phyloP scores from a whole-genome alignment of 2,329 filamentous ascomycete genomes.

The Epichloe typhina region DNA sequence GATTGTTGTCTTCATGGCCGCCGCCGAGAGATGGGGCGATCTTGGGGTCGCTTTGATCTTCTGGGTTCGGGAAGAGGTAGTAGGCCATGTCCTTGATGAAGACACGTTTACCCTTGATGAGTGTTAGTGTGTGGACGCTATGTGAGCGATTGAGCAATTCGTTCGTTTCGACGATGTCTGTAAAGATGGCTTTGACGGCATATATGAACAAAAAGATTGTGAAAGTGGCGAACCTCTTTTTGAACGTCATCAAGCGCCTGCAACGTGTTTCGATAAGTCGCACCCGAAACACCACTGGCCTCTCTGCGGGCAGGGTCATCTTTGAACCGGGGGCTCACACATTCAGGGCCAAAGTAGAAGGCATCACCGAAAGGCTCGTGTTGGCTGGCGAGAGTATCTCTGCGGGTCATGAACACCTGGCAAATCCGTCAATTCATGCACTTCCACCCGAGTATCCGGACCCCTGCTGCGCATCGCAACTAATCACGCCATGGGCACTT shows the following conservation, averaged over 20 bases:
- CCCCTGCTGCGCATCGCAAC: neutral
- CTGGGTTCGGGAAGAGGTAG: conserved; percentile 70
- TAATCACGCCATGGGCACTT: neutral
- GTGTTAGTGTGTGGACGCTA: no score
- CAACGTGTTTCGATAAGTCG: conserved; percentile 66
- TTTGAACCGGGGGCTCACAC: conserved; percentile 64
- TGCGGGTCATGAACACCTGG: conserved; percentile 92
- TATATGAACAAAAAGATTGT: no score
- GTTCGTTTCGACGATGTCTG: no score
- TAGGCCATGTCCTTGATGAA: conserved; percentile 98
- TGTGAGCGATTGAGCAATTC: neutral
- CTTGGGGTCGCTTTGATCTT: conserved; percentile 42
- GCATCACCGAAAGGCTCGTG: conserved; percentile 97
- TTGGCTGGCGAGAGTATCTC: conserved; percentile 65
- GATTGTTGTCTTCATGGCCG: conserved; percentile 54
- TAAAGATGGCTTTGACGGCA: neutral
- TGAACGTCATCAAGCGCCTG: conserved; percentile 59
- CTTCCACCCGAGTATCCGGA: neutral
- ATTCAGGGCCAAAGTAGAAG: conserved; percentile 90
- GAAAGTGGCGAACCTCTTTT: conserved; percentile 49
- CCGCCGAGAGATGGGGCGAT: conserved; percentile 70
- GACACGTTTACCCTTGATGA: conserved; percentile 63
- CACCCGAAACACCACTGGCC: conserved; percentile 52
- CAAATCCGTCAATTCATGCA: neutral
- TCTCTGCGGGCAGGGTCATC: conserved; percentile 44